These are phyloP conservation scores for Glebionis coronaria DNA, from an alignment of 129 eudicot species.

Conservation along the genomic window DNA sequence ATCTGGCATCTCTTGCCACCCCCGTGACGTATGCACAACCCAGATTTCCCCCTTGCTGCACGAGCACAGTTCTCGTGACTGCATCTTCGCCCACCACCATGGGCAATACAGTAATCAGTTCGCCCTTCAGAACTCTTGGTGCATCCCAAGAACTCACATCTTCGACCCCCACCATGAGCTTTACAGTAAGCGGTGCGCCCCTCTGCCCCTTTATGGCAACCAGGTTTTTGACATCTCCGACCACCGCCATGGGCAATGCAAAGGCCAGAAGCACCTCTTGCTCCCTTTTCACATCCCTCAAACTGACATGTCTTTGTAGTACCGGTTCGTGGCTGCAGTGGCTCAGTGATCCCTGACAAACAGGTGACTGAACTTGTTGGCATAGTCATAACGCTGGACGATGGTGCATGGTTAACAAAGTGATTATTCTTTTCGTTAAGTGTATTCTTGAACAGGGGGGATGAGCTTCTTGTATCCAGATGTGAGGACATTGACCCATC, in stretches of 20 bases:
- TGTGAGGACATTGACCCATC: slow-evolving; percentile 34
- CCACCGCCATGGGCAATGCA: slow-evolving; percentile 99
- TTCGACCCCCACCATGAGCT: slow-evolving; percentile 96
- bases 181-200: slow-evolving; percentile 96
- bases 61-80: slow-evolving; percentile 74
- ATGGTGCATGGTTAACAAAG: slow-evolving; percentile 28
- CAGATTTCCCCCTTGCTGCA: slow-evolving; percentile 64
- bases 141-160: slow-evolving; percentile 87
- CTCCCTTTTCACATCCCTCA: slow-evolving; percentile 82
- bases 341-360: slow-evolving; percentile 62
- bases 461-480: slow-evolving; percentile 45
- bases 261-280: slow-evolving; percentile 96
- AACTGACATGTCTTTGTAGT: slow-evolving; percentile 78
- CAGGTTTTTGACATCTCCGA: slow-evolving; percentile 87
- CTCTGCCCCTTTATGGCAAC: slow-evolving; percentile 95
- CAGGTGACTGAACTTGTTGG: slow-evolving; percentile 81
- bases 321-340: slow-evolving; percentile 56
- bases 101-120: slow-evolving; percentile 93
- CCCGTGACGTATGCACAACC: slow-evolving; percentile 93
- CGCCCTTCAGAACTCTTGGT: slow-evolving; percentile 98
- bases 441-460: slow-evolving; percentile 30
- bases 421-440: slow-evolving; percentile 17
- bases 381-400: slow-evolving; percentile 47
- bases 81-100: slow-evolving; percentile 96
- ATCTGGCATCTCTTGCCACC: slow-evolving; percentile 96